phyloP scores from a whole-genome alignment of 371 early-diverging fungal species.

The Smittium culicis region DNA sequence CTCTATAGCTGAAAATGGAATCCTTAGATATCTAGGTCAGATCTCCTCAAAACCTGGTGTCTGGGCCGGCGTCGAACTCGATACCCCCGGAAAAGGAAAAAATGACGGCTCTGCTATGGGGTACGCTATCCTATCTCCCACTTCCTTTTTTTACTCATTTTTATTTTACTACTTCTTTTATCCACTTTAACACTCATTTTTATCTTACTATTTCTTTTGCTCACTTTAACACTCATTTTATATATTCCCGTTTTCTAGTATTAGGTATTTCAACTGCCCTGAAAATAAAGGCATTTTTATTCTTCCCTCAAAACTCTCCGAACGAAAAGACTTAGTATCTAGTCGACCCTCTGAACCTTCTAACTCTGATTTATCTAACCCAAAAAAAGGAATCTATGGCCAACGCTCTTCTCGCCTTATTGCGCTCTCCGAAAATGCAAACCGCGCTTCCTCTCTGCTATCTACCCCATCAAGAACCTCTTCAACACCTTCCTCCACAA shows the following conservation, averaged over 20 bases:
- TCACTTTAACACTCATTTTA: background rate
- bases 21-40: slow-evolving; percentile 55
- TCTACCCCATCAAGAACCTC: background rate
- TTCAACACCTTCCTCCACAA: background rate
- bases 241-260: no score
- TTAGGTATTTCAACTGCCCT: slow-evolving; percentile 48
- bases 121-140: slow-evolving; percentile 3
- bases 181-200: background rate
- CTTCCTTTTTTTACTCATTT: background rate
- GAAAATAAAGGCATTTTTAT: slow-evolving; percentile 57
- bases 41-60: slow-evolving; percentile 50
- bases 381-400: background rate
- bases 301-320: slow-evolving; percentile 36
- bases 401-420: background rate
- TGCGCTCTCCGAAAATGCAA: background rate
- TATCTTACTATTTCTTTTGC: background rate
- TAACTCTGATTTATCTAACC: background rate
- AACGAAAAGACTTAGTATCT: no score
- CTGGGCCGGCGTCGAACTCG: slow-evolving; percentile 73
- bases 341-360: background rate
- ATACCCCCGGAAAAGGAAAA: slow-evolving; percentile 55
- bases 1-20: slow-evolving; percentile 49
- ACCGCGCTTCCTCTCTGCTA: background rate
- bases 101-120: slow-evolving; percentile 66
- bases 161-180: background rate